Percentiles rank a stretch among this genome's conserved stretches.
phyloP scores from a whole-genome alignment of 805 yeast species.

The Jamesozyma hellenica region DNA sequence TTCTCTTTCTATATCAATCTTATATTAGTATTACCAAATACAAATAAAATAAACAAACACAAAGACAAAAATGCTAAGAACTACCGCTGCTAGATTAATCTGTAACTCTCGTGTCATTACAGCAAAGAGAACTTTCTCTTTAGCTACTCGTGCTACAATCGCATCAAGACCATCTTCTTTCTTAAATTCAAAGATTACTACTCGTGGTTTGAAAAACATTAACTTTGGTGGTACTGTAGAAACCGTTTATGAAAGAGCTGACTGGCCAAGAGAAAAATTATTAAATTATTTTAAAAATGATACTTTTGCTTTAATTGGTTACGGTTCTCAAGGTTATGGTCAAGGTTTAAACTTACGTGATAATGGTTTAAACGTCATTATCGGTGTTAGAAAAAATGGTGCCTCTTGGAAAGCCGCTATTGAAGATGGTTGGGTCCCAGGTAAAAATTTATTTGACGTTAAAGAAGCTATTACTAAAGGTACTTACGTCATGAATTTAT shows the following conservation, averaged over 20 bases:
- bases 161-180: slow-evolving; percentile 36
- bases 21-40: too few species aligned
- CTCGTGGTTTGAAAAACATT: slow-evolving; percentile 92
- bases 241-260: slow-evolving; percentile 95
- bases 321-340: slow-evolving; percentile 99
- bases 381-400: slow-evolving; percentile 98
- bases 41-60: too few species aligned
- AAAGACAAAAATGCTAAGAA: slow-evolving; percentile 34
- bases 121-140: slow-evolving; percentile 58
- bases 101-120: slow-evolving; percentile 36
- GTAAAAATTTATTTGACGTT: slow-evolving; percentile 93
- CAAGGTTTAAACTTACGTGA: slow-evolving; percentile 99
- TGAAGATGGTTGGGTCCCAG: slow-evolving; percentile 99
- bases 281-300: slow-evolving; percentile 95
- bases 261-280: slow-evolving; percentile 98
- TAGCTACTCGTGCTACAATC: slow-evolving; percentile 35
- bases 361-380: slow-evolving; percentile 93
- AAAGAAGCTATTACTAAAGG: slow-evolving; percentile 88
- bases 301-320: slow-evolving; percentile 94
- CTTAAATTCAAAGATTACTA: slow-evolving; percentile 41
- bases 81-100: slow-evolving; percentile 35
- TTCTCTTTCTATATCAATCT: too few species aligned
- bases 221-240: slow-evolving; percentile 94
- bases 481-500: slow-evolving; percentile 92
- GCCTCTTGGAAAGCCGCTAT: slow-evolving; percentile 99